Evolutionary conservation across 768 basidiomycete species (phyloP), one percentile per base, ranked within the genome.

Genomic region (Cubamyces sp.): DNA sequence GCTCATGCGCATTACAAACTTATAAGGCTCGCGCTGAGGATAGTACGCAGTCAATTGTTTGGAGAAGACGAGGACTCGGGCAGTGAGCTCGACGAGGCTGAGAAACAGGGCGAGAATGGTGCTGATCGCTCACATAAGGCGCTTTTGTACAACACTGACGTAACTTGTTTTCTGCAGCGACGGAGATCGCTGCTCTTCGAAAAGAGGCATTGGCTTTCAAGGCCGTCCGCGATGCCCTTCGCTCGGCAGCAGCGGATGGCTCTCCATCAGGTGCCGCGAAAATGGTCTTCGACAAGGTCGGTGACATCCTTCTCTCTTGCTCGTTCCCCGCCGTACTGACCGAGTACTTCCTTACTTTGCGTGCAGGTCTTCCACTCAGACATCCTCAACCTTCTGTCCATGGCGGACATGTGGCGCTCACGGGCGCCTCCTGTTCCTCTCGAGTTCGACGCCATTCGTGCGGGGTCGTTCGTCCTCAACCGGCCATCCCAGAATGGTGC

Each of bases 341-440:
- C 26, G 12, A n/a, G 34, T 19, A 45, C 15, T 41, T 21, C 54
- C 42, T 25, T 26, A 30, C 18, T 1, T 18, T 25, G 14, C 12
- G n/a, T 12, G 8, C 69, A 97, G 95, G 92, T 97, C 18, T 99
- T 96, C 79, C 82, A 87, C 57, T 73, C 82, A 2, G 97, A 99
- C 69, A 94, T 98, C 67, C 82, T 84, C 53, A 94, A 96, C 58
- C 81, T 99, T 0, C 79, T 99, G 30, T 85, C 84, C 18, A 99
- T 99, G 97, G 76, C 85, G 15, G 97, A 98, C 69, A 98, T 99
- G 95, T 99, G 97, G 97, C 87, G 87, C 34, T 84, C 90, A 6
- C 84, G 96, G 42, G 84, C 87, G n/a, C 90, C 89, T 54, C 97
- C 97, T 1, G 84, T 83, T 0, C 88, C 96, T 0, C 83, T 99